phyloP scores from a whole-genome alignment of 2,329 filamentous ascomycete genomes.

The Penicillium hordei region DNA sequence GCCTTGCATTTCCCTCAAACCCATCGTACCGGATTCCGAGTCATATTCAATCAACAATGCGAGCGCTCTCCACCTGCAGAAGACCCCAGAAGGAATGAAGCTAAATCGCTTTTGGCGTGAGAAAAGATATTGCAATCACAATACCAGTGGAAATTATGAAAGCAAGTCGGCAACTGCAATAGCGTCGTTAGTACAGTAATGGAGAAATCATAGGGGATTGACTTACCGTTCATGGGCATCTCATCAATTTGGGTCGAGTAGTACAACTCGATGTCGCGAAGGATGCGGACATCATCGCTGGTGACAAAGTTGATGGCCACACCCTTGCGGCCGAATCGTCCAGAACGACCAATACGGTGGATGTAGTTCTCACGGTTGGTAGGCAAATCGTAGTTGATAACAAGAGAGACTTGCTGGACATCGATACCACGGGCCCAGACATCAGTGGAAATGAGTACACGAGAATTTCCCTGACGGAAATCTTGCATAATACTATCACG shows the following conservation, averaged over 20 bases:
- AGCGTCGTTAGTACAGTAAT: background rate
- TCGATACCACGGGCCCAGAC: slow-evolving; percentile 99
- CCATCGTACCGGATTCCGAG: background rate
- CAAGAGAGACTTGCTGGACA: slow-evolving; percentile 97
- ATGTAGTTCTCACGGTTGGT: slow-evolving; percentile 99
- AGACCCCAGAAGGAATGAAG: background rate
- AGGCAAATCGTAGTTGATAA: slow-evolving; percentile 99
- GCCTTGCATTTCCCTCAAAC: slow-evolving; percentile 13
- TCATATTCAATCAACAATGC: background rate
- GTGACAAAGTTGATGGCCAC: slow-evolving; percentile 99
- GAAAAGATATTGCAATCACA: slow-evolving; percentile 8
- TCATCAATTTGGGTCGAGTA: slow-evolving; percentile 99
- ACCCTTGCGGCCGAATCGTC: slow-evolving; percentile 99
- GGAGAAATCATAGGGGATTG: slow-evolving; percentile 36
- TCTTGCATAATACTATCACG: slow-evolving; percentile 99
- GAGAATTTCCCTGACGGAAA: slow-evolving; percentile 97
- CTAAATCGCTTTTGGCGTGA: slow-evolving; percentile 9
- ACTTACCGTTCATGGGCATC: slow-evolving; percentile 93
- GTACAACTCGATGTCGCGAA: slow-evolving; percentile 99
- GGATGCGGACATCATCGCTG: slow-evolving; percentile 98
- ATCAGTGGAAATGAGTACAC: slow-evolving; percentile 98
- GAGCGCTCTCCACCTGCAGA: background rate
- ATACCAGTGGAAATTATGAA: slow-evolving; percentile 29
- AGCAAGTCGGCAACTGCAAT: slow-evolving; percentile 38
- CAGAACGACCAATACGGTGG: slow-evolving; percentile 98